Base-by-base conservation (phyloP, 345 rosid genomes). In the Sisymbrium altissimum region DNA sequence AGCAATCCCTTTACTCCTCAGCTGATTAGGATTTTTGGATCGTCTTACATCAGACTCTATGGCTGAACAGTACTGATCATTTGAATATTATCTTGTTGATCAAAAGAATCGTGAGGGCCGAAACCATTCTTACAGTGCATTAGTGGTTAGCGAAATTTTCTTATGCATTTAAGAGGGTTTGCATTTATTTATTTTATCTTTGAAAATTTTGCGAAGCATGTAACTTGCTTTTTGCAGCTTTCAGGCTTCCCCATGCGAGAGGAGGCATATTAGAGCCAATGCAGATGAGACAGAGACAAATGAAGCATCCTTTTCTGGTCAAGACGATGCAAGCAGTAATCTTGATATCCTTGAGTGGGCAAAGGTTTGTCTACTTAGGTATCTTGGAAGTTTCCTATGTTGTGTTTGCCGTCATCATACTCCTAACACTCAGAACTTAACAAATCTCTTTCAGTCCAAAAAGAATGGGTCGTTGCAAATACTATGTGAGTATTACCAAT, bases 321-420 rank as follows among this genome's bases (percentile, higher is more conserved):
- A 85, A 85, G 96, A 94, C 65, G 91, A 89, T 77, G 74, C 83
- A 39, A 81, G 73, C 80, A 82, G 85, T 81, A 84, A 82, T 65
- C 78, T 70, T 79, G 91, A 86, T 79, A 84, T 94, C 67, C 95
- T 89, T 81, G 97, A 86, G 79, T 88, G 91, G 98, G 93, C 96
- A 66, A 89, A 94, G 98, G 98, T 94, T 72, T 79, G 77, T 62
- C 40, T 45, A 63, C 58, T 29, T 63, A 60, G 53, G 35, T 78
- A 27, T 64, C 21, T 36, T 35, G 53, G 14, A 64, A 64, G 61
- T 61, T 45, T 63, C 25, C 11, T 57, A 4, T 64, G 53, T 21
- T 71, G 38, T 54, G 41, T 72, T 67, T 59, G 17, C 29, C 23
- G 7, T 62, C 7, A 6, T n/a, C 33, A 27, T 49, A 35, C 48